phyloP scores from a whole-genome alignment of 441 rosid genomes.

The Populus tomentosa region DNA sequence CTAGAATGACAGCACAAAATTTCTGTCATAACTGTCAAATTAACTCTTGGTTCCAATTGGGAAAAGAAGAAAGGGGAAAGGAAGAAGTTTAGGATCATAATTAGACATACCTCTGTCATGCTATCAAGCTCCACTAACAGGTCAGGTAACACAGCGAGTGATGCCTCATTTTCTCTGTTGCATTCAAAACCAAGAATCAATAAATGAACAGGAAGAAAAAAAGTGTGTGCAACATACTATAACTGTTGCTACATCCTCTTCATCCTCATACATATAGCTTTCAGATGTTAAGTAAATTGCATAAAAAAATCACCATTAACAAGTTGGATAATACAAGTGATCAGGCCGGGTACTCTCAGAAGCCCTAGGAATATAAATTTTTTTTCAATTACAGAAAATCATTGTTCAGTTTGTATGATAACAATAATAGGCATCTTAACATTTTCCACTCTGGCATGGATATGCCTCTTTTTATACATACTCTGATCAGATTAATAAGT shows the following conservation, averaged over 20 bases:
- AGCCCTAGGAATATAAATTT: neutral
- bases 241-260: too few relatives aligned
- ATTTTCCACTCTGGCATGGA: neutral
- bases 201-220: slow-evolving; percentile 1
- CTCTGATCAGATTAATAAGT: neutral
- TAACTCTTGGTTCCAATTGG: neutral
- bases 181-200: slow-evolving; percentile 10
- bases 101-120: slow-evolving; percentile 67
- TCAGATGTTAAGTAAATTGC: neutral
- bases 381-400: neutral
- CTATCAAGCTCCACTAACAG: slow-evolving; percentile 81
- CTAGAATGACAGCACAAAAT: neutral
- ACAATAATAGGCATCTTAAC: neutral
- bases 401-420: neutral
- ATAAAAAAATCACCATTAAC: neutral
- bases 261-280: neutral
- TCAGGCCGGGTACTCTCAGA: neutral
- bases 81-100: slow-evolving; percentile 6
- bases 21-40: neutral
- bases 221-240: neutral
- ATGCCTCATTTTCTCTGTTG: slow-evolving; percentile 96
- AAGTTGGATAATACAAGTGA: neutral
- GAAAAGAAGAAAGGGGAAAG: neutral
- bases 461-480: neutral
- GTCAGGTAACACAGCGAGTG: slow-evolving; percentile 96